Evolutionary conservation across 805 yeast species (phyloP), one percentile per base, ranked within the genome.

Genomic region (Saturnispora hagleri): DNA sequence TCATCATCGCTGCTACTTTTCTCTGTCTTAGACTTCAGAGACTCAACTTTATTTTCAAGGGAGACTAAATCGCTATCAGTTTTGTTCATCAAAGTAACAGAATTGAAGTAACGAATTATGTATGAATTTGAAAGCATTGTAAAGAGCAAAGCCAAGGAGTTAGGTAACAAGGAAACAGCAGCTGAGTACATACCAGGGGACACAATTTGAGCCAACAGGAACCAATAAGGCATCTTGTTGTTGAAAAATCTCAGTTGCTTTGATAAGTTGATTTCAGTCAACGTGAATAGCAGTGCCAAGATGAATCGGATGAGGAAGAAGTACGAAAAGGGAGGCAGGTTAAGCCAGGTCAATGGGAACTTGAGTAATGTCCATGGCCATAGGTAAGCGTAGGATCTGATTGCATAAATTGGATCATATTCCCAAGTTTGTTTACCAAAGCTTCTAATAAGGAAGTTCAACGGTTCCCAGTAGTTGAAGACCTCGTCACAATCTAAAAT

Each of bases 391-490:
- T 93, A 91, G 2, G 96, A 87, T 57, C 98, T 70, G 51, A 90
- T 87, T 17, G 96, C 88, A 61, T 79, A 88, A 50, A 76, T 85
- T 0, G 97, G 97, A 0, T 96, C 87, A 65, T 90, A 91, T 63
- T 90, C 97, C 97, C 97, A 90, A 0, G 97, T 90, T 66, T 89
- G 89, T 59, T 89, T 86, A 2, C 97, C 98, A 65, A 89, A 88
- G 2, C 84, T 85, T 57, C 96, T 76, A 1, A 84, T 67, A 35
- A 90, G 58, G 48, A 84, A 73, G 63, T 91, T 90, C 53, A 91
- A 70, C 0, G 98, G 97, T 57, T 91, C 98, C 91, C 96, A 89
- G 68, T 87, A 91, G 63, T 91, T 91, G 75, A 79, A 91, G 0
- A 78, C 82, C 66, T 91, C 98, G 66, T 91, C 97, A 64, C 97